Conservation (phyloP, 805 yeast species). For the Metschnikowia gruessii region DNA sequence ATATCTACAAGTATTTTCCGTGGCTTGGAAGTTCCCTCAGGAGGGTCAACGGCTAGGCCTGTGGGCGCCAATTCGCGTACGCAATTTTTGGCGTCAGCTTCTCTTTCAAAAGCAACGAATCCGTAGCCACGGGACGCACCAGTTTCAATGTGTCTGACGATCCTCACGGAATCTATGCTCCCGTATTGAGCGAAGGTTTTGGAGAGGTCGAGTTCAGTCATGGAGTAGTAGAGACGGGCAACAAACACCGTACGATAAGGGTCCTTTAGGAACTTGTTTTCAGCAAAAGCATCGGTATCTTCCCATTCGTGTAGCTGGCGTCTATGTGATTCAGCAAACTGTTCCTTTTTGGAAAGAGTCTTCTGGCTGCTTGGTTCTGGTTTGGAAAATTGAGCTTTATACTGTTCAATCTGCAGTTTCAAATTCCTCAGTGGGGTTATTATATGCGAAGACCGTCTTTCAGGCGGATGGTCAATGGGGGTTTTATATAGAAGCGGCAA, state of each 20-base stretch:
- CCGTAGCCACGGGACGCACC: slow-evolving; percentile 79
- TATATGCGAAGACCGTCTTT: slow-evolving; percentile 43
- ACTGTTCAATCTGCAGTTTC: slow-evolving; percentile 23
- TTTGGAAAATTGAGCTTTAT: slow-evolving; percentile 25
- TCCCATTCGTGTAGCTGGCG: slow-evolving; percentile 23
- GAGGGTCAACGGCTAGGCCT: slow-evolving; percentile 30
- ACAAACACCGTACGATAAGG: slow-evolving; percentile 79
- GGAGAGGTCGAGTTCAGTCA: slow-evolving; percentile 67
- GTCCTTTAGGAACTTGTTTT: slow-evolving; percentile 38
- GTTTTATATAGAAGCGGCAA: slow-evolving; percentile 51
- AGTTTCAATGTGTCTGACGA: slow-evolving; percentile 30
- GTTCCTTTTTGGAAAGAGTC: slow-evolving; percentile 3
- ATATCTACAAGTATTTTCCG: slow-evolving; percentile 65
- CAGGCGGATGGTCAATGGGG: slow-evolving; percentile 51
- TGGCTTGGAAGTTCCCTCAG: slow-evolving; percentile 37
- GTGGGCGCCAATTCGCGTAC: slow-evolving; percentile 51
- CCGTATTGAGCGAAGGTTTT: slow-evolving; percentile 65
- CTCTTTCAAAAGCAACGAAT: slow-evolving; percentile 67
- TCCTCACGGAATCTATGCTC: slow-evolving; percentile 53
- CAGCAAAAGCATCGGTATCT: slow-evolving; percentile 18
- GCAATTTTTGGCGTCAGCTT: slow-evolving; percentile 59
- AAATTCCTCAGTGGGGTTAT: slow-evolving; percentile 46
- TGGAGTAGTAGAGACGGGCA: slow-evolving; percentile 62
- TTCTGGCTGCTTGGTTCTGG: neutral
- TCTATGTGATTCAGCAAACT: slow-evolving; percentile 9